Conservation (phyloP, 176 grass and related monocot genomes). For the Phoenix roebelenii region DNA sequence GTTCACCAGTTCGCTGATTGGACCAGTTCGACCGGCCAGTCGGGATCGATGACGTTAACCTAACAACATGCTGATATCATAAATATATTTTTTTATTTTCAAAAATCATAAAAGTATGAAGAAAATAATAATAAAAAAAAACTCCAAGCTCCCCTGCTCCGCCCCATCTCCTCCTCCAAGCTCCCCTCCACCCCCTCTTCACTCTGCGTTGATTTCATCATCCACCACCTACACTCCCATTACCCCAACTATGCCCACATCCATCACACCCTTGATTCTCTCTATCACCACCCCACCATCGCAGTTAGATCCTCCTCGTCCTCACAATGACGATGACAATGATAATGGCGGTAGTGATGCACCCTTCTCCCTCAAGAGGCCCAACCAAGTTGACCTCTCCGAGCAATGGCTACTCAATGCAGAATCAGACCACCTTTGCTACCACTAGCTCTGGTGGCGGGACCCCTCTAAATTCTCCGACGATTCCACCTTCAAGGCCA, state of each 20-base stretch:
- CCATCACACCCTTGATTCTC: slow-evolving; percentile 1
- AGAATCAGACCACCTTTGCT: background rate
- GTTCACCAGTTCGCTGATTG: too few relatives aligned
- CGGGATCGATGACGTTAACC: too few relatives aligned
- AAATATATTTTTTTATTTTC: too few relatives aligned
- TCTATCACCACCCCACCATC: background rate
- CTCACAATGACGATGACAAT: background rate
- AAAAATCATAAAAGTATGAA: too few relatives aligned
- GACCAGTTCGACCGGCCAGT: too few relatives aligned
- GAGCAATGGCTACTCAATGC: slow-evolving; percentile 12
- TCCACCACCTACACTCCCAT: slow-evolving; percentile 31
- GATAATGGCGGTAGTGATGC: background rate
- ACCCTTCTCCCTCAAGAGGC: background rate
- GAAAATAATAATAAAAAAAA: too few relatives aligned
- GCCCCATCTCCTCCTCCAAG: slow-evolving; percentile 20
- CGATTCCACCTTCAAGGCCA: slow-evolving; percentile 10
- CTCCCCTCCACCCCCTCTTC: slow-evolving; percentile 10
- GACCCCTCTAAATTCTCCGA: background rate
- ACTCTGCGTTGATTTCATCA: slow-evolving; percentile 35
- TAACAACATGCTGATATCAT: too few relatives aligned
- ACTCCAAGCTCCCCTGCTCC: slow-evolving; percentile 5
- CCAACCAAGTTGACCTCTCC: background rate
- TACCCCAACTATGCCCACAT: slow-evolving; percentile 31
- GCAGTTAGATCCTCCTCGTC: too few relatives aligned
- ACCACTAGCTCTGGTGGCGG: too few relatives aligned